Percentiles rank a stretch among this genome's conserved stretches.
Conservation (phyloP, 2,329 filamentous ascomycete species). For the Chaetomiaceae sp. region DNA sequence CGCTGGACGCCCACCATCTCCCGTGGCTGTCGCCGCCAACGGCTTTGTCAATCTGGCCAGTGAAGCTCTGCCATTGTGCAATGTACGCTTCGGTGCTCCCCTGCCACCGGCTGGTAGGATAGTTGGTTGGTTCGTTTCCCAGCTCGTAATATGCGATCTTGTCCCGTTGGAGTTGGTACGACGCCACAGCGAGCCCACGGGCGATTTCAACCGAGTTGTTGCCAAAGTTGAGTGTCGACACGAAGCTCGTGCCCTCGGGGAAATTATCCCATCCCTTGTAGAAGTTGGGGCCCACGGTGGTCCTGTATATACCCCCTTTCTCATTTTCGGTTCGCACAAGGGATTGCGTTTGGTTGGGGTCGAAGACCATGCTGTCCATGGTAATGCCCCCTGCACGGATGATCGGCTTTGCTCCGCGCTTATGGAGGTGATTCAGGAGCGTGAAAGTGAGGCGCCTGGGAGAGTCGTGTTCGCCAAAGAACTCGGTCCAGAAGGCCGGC, state of each 20-base stretch:
- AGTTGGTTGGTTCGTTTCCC: conserved; percentile 24
- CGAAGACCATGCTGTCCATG: conserved; percentile 24
- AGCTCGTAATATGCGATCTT: conserved; percentile 24
- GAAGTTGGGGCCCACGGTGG: conserved; percentile 20
- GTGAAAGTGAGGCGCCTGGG: conserved; percentile 20
- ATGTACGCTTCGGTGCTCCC: conserved; percentile 20
- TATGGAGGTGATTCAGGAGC: conserved; percentile 20
- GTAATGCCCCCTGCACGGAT: conserved; percentile 23
- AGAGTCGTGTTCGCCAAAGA: conserved; percentile 21
- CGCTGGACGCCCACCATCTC: conserved; percentile 21
- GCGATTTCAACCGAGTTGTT: conserved; percentile 20
- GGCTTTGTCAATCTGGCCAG: conserved; percentile 11
- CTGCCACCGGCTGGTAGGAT: conserved; percentile 19
- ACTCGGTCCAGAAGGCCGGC: conserved; percentile 23
- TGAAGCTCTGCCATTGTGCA: conserved; percentile 18
- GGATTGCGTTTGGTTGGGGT: conserved; percentile 11
- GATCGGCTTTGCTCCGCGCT: conserved; percentile 19
- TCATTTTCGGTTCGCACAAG: conserved; percentile 21
- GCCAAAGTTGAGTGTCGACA: conserved; percentile 24
- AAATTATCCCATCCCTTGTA: conserved; percentile 21
- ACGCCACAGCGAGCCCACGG: conserved; percentile 15
- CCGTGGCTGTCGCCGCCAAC: conserved; percentile 7
- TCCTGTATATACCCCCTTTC: conserved; percentile 21
- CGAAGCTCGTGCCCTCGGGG: conserved; percentile 20
- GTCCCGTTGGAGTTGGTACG: conserved; percentile 15